Evolutionary conservation across 768 basidiomycete species (phyloP), one percentile per base, ranked within the genome.

Genomic region (Amyloporia xantha): DNA sequence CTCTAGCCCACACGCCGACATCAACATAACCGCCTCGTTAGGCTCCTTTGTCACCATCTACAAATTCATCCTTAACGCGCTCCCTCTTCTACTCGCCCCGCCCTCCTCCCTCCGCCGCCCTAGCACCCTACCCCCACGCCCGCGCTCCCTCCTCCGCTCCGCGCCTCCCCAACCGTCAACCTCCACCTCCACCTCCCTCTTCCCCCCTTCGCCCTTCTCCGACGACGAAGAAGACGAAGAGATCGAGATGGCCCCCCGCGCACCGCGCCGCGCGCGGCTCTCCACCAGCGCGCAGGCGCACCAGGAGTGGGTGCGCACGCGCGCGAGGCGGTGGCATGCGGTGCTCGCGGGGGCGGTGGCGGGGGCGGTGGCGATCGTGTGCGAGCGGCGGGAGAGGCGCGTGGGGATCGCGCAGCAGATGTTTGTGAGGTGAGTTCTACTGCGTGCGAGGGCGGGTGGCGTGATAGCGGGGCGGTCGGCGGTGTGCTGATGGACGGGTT

Each of bases 341-440:
- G 77, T 86, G 0, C 55, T 88, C 15, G 91, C 92, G 1, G 91
- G 91, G 7, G 76, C 82, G 0, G 54, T 90, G 19, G 82, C 87
- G 0, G 89, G 89, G 12, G 81, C 78, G 1, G 50, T 86, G 2
- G 82, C 83, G 1, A 79, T 95, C 37, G 71, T 84, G 61, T 90
- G 84, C 62, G 91, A 93, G 70, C 89, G 79, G 62, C 72, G 69
- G 52, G 74, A 74, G 2, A 65, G 86, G 28, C 71, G 88, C 49
- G 66, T 72, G 13, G 76, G 77, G 15, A 86, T 93, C 53, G 86
- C 86, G 0, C 91, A 94, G 58, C 92, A 94, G 65, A 62, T 93
- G 57, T 90, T 95, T 67, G 91, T 95, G 44, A 79, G 91, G 90
- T 82, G 49, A 43, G 81, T 69, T 6, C 23, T n/a, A n/a, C n/a